These are phyloP conservation scores for Wickerhamiella parazyma DNA, from an alignment of 805 yeast species.

Conservation along the genomic window DNA sequence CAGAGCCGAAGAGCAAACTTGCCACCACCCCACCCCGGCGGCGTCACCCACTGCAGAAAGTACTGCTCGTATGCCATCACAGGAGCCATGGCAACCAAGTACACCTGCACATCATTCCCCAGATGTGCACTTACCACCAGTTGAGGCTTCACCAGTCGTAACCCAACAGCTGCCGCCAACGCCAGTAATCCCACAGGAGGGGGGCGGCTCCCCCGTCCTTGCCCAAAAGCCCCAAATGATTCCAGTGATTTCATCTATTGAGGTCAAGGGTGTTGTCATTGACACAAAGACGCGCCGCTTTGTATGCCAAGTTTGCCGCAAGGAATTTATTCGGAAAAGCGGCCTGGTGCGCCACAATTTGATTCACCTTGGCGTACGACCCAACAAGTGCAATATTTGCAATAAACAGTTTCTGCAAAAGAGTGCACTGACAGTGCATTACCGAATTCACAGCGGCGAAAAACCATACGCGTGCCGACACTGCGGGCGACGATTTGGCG, in stretches of 20 bases:
- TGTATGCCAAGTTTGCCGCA: constrained; percentile 37
- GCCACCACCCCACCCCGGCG: constrained; percentile 5
- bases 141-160: background rate
- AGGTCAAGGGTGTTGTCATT: constrained; percentile 6
- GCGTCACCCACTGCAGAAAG: constrained; percentile 5
- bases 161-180: background rate
- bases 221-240: constrained; percentile 1
- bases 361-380: constrained; percentile 38
- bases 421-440: constrained; percentile 66
- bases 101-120: too few species aligned
- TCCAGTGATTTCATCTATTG: constrained; percentile 9
- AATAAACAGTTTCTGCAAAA: constrained; percentile 70
- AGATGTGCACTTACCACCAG: too few species aligned
- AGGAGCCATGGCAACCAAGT: background rate
- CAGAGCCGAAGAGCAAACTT: background rate
- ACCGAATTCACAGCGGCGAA: constrained; percentile 71
- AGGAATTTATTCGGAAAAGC: constrained; percentile 59
- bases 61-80: background rate
- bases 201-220: background rate
- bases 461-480: constrained; percentile 48
- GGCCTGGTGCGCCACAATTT: constrained; percentile 71
- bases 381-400: constrained; percentile 39
- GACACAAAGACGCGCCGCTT: constrained; percentile 19
- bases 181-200: background rate
- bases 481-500: constrained; percentile 26